phyloP scores from a whole-genome alignment of 2,329 filamentous ascomycete species.

The Penicillium sp. region DNA sequence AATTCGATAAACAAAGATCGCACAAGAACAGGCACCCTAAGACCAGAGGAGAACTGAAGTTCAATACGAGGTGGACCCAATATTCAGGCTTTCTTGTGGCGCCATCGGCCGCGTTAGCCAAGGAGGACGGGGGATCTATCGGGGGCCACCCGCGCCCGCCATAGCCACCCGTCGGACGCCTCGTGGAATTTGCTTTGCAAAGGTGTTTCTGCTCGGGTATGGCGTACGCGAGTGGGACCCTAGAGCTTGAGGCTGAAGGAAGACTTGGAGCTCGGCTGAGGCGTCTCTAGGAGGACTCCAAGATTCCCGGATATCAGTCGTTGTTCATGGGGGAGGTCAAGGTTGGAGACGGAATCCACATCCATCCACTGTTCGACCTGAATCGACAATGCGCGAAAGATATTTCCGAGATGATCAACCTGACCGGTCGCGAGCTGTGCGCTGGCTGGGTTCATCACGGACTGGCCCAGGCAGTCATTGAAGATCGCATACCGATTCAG shows the following conservation, averaged over 20 bases:
- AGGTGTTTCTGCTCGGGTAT: not conserved
- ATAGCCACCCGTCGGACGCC: not conserved
- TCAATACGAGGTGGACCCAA: not conserved
- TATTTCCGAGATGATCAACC: not conserved
- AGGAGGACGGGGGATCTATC: not conserved
- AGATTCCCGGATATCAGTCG: not conserved
- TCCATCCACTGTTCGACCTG: not conserved
- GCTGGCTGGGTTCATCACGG: not conserved
- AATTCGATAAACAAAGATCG: not conserved
- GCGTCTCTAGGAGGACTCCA: not conserved
- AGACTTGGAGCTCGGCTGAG: not conserved
- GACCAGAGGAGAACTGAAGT: not conserved
- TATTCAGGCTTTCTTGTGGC: not conserved
- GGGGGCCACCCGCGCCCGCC: not conserved
- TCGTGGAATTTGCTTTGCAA: not conserved
- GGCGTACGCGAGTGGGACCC: constrained; percentile 1
- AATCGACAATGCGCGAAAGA: not conserved
- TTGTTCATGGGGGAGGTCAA: not conserved
- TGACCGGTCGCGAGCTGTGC: not conserved
- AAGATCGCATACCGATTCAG: constrained; percentile 21
- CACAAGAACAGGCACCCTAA: not conserved
- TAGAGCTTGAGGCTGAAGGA: not conserved
- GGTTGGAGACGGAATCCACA: not conserved
- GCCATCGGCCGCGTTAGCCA: not conserved
- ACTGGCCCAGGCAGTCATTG: not conserved